Conservation (phyloP, 2,329 filamentous ascomycete genomes). For the Penicillium sclerotiorum region DNA sequence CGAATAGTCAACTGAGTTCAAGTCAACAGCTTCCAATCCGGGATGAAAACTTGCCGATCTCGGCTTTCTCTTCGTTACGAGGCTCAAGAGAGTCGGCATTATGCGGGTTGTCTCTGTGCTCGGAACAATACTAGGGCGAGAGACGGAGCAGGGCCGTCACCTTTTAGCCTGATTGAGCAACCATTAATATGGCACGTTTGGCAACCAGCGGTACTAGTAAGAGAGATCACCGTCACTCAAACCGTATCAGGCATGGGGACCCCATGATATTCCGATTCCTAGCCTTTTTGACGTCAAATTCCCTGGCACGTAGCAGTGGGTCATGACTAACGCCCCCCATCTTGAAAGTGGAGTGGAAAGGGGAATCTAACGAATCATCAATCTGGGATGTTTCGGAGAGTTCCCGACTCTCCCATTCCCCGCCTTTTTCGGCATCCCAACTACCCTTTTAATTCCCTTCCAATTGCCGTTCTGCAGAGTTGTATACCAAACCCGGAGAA, state of each 20-base stretch:
- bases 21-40: too few species aligned
- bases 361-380: background rate
- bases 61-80: background rate
- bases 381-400: background rate
- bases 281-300: background rate
- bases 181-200: too few species aligned
- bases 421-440: constrained; percentile 2
- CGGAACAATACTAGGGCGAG: background rate
- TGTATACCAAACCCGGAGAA: background rate
- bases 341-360: background rate
- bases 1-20: too few species aligned
- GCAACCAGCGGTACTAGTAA: background rate
- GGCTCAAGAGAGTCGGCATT: background rate
- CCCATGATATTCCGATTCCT: background rate
- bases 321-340: background rate
- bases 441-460: background rate
- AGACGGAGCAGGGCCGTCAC: background rate
- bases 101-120: background rate
- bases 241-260: background rate
- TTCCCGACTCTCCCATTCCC: background rate
- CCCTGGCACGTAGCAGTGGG: background rate
- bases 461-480: constrained; percentile 1
- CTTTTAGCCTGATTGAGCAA: background rate
- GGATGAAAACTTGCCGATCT: background rate
- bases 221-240: background rate